Percentiles rank a stretch among this genome's conserved stretches.
phyloP scores from a whole-genome alignment of 345 rosid genomes.

The Boechera divaricarpa region DNA sequence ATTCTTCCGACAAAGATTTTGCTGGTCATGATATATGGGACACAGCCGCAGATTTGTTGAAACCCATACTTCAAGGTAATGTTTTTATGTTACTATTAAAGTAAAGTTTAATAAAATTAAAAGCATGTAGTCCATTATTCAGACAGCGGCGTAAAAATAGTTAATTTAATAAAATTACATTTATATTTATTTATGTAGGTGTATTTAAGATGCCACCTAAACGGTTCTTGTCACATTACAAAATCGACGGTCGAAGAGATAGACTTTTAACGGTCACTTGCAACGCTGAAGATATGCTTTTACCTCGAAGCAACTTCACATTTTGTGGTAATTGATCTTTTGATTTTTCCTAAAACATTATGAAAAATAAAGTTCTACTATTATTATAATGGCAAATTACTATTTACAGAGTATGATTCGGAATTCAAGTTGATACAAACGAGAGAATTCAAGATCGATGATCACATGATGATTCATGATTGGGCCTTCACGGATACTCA shows the following conservation, averaged over 20 bases:
- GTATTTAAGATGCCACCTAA: constrained; percentile 88
- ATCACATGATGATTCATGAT: constrained; percentile 92
- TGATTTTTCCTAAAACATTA: not conserved
- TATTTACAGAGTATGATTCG: constrained; percentile 65
- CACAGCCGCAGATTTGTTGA: constrained; percentile 67
- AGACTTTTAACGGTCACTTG: constrained; percentile 78
- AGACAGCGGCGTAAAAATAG: constrained; percentile 33
- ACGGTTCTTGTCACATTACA: constrained; percentile 89
- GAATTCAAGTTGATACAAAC: constrained; percentile 60
- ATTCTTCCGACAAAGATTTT: constrained; percentile 13
- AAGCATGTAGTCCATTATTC: constrained; percentile 42
- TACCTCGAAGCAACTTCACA: constrained; percentile 84
- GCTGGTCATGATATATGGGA: constrained; percentile 53
- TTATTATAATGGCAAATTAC: not conserved
- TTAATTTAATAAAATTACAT: not conserved
- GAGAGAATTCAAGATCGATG: constrained; percentile 66
- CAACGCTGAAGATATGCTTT: constrained; percentile 90
- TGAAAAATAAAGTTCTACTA: too few relatives aligned
- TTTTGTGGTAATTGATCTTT: constrained; percentile 60
- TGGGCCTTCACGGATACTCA: constrained; percentile 91
- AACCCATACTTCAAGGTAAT: constrained; percentile 74
- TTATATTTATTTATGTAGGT: constrained; percentile 44
- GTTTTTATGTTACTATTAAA: constrained; percentile 19
- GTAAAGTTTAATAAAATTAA: constrained; percentile 24
- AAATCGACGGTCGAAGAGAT: constrained; percentile 60